Evolutionary conservation across 768 basidiomycete genomes (phyloP).

Genomic region (Trametes cubensis): DNA sequence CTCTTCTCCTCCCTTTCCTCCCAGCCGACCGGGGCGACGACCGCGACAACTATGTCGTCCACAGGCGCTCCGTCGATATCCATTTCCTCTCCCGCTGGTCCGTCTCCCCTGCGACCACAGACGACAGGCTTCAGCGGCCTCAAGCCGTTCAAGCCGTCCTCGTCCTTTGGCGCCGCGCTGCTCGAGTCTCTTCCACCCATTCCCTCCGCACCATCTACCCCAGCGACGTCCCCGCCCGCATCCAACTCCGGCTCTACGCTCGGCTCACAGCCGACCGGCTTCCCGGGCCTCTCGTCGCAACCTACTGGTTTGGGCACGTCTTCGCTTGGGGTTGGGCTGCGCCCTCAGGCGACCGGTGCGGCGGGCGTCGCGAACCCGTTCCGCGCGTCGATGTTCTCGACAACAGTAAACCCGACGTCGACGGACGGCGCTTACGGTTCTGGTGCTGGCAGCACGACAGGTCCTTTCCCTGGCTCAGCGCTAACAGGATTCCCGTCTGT

Average conservation of each 20-base stretch:
- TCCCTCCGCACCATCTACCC: conserved; percentile 55
- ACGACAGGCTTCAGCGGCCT: conserved; percentile 53
- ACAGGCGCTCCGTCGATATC: conserved; percentile 37
- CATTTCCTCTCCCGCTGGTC: conserved; percentile 23
- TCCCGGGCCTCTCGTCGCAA: conserved; percentile 41
- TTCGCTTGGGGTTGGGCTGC: conserved; percentile 36
- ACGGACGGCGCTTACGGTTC: conserved; percentile 11
- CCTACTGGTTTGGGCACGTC: conserved; percentile 26
- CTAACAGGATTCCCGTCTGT: conserved; percentile 30
- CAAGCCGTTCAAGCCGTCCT: conserved; percentile 58
- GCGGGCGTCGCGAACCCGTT: conserved; percentile 44
- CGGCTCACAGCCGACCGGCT: conserved; percentile 60
- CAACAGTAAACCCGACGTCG: conserved; percentile 11
- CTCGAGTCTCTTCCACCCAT: conserved; percentile 65
- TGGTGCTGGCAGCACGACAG: conserved; percentile 16
- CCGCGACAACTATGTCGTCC: conserved; percentile 33
- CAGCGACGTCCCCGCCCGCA: conserved; percentile 34
- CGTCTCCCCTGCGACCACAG: conserved; percentile 45
- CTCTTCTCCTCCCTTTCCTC: conserved; percentile 50
- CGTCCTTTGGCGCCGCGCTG: conserved; percentile 53
- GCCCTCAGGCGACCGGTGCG: conserved; percentile 44
- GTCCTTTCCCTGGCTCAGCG: conserved; percentile 27
- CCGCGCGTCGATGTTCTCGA: conserved; percentile 42
- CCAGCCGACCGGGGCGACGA: conserved; percentile 53
- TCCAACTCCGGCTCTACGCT: conserved; percentile 19